Base-by-base conservation (phyloP, 2,329 filamentous ascomycete species). In the Xylaria hypoxylon region DNA sequence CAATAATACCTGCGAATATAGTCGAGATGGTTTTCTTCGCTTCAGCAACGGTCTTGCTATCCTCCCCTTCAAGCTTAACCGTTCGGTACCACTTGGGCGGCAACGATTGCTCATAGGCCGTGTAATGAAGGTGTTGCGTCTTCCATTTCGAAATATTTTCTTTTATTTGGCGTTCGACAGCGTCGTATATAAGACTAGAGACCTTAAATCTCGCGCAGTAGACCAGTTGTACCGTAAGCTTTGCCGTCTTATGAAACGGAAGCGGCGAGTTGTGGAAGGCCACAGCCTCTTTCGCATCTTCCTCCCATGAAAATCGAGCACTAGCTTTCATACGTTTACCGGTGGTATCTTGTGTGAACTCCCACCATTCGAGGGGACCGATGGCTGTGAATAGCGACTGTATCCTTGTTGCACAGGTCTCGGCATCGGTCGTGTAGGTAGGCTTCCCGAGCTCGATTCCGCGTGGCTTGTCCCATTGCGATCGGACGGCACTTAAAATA, bases 141-240 rank as follows among this genome's bases (percentile, higher is more conserved):
- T 71, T 71, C 80, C 80, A 83, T 0, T 8, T 62, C 1, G 62
- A 51, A 24, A 68, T 71, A 0, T 77, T 66, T 1, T 67, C 28
- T 5, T 75, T 68, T 4, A 84, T 72, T 17, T 70, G 73, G 1
- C 40, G 40, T 52, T 77, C 69, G 1, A 80, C 67, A 7, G 75
- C 77, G 1, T 69, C 52, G 61, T 79, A 81, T 3, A 84, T 74
- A 1, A 67, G 65, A 2, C 59, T 71, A 1, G 70, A 66, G n/a
- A 83, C 72, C 55, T 80, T 82, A 65, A 82, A 78, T 51, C 77
- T 79, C 13, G 77, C 77, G 0, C 78, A 77, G 15, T 77, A 73
- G 2, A 83, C 69, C 5, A 79, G 71, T n/a, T 73, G 72, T 1
- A 81, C 72, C 2, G 77, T 80, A 1, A 84, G 71, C 35, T 76